Base-by-base conservation (phyloP, 495 filamentous ascomycete species). In the Massariosphaeria phaeospora region DNA sequence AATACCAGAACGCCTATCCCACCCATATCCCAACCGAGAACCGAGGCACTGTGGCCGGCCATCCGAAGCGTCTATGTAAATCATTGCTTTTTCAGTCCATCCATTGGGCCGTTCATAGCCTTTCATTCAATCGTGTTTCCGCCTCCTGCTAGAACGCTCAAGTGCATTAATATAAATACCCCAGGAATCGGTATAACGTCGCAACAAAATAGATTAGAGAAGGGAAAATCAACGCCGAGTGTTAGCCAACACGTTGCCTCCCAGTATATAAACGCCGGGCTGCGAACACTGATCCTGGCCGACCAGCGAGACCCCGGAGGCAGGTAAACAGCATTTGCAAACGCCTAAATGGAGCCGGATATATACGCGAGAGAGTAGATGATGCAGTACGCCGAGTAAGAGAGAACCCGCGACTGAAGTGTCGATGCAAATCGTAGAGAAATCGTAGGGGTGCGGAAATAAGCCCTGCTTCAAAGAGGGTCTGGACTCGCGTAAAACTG, bases 241-340 rank as follows among this genome's bases (percentile, higher is more conserved):
- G 38, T 40, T 8, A 40, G 38, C 20, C 20, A 40, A 18, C 24
- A 3, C 8, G 15, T 26, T 45, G 26, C 25, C 41, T 45, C 41
- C 38, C 23, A 29, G 38, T 42, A 25, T n/a, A 27, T 23, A 18
- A 42, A 52, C 48, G 48, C 48, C 48, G 27, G 25, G 17, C 17
- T 24, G 26, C 40, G 12, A 17, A 31, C 8, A 40, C 47, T 12
- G 2, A 41, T 43, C 35, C 24, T 31, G 25, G 8, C 35, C 48
- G 35, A 39, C 20, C 33, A 39, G 42, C 23, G 42, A 8, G 18
- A 42, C 11, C 39, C 9, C 7, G 17, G 7, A 7, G 36, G 26
- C 21, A 25, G 15, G 24, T 13, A 46, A 42, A 42, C 2, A 42
- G 30, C 7, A 27, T 31, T 5, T 8, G 15, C 42, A 31, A 46